These are phyloP conservation scores for Capronia coronata DNA, from an alignment of 2,329 filamentous ascomycete genomes.

Conservation along the genomic window DNA sequence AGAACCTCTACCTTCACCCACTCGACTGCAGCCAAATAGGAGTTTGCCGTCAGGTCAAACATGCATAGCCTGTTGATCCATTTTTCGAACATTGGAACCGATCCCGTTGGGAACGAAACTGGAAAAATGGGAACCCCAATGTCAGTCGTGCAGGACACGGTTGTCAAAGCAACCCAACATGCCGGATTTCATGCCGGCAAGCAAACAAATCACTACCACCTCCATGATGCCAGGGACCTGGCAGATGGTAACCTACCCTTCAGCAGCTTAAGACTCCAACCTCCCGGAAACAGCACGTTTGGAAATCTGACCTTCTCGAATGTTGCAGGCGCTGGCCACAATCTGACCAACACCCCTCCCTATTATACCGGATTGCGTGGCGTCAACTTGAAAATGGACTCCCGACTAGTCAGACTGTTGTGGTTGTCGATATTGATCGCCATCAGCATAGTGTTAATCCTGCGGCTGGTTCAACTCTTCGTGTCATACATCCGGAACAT, in stretches of 20 bases:
- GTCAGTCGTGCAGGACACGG: constrained; percentile 8
- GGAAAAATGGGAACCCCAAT: constrained; percentile 3
- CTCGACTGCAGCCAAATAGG: not conserved
- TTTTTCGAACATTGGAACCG: not conserved
- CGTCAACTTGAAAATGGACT: constrained; percentile 27
- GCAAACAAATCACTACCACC: not conserved
- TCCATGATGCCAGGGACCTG: not conserved
- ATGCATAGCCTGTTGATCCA: not conserved
- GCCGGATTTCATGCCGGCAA: not conserved
- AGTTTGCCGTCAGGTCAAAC: not conserved
- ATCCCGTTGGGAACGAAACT: not conserved
- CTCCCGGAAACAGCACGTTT: constrained; percentile 1
- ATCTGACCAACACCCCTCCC: constrained; percentile 48
- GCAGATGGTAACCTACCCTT: constrained; percentile 9
- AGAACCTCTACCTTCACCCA: not conserved
- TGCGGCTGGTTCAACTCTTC: constrained; percentile 40
- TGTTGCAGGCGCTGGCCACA: not conserved
- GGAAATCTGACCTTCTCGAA: constrained; percentile 5
- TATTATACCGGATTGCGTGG: constrained; percentile 42
- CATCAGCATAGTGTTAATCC: constrained; percentile 34
- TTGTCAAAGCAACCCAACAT: constrained; percentile 1
- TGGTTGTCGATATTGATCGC: constrained; percentile 33
- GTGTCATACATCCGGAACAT: constrained; percentile 42
- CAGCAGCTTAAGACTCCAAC: not conserved
- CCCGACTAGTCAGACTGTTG: constrained; percentile 29